These are phyloP conservation scores for Pseudogymnoascus sp. DNA, from an alignment of 2,329 filamentous ascomycete species.

Conservation along the genomic window DNA sequence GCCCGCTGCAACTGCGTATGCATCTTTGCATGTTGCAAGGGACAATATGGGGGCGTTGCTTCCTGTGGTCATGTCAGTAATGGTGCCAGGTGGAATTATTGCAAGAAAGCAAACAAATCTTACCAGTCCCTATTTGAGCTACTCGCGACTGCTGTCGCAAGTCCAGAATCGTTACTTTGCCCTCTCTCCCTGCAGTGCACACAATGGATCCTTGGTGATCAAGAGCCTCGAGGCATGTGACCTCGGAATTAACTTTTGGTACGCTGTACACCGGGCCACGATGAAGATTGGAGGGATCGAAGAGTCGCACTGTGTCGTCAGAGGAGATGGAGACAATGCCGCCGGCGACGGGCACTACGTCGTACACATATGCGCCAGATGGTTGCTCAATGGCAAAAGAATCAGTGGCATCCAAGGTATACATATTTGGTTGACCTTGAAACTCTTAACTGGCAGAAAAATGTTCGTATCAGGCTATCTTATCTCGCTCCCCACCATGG, in stretches of 20 bases:
- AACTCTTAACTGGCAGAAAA: background rate
- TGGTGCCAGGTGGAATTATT: background rate
- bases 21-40: slow-evolving; percentile 49
- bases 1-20: slow-evolving; percentile 59
- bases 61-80: slow-evolving; percentile 24
- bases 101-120: background rate
- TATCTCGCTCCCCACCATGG: background rate
- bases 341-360: slow-evolving; percentile 27
- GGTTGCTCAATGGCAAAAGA: slow-evolving; percentile 23
- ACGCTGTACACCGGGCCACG: slow-evolving; percentile 41
- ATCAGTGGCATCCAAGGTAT: slow-evolving; percentile 19
- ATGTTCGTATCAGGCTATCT: slow-evolving; percentile 3
- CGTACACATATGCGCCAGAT: slow-evolving; percentile 35
- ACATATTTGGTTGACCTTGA: slow-evolving; percentile 22
- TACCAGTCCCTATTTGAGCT: background rate
- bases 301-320: slow-evolving; percentile 59
- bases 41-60: slow-evolving; percentile 51
- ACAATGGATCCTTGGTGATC: slow-evolving; percentile 46
- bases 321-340: slow-evolving; percentile 49
- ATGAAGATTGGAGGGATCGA: slow-evolving; percentile 51
- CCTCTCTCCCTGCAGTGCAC: slow-evolving; percentile 65
- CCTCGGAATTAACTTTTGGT: slow-evolving; percentile 49
- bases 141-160: slow-evolving; percentile 32
- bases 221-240: slow-evolving; percentile 54
- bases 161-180: slow-evolving; percentile 60